phyloP scores from a whole-genome alignment of 2,329 filamentous ascomycete genomes.

The Ophioceras dolichostomum region DNA sequence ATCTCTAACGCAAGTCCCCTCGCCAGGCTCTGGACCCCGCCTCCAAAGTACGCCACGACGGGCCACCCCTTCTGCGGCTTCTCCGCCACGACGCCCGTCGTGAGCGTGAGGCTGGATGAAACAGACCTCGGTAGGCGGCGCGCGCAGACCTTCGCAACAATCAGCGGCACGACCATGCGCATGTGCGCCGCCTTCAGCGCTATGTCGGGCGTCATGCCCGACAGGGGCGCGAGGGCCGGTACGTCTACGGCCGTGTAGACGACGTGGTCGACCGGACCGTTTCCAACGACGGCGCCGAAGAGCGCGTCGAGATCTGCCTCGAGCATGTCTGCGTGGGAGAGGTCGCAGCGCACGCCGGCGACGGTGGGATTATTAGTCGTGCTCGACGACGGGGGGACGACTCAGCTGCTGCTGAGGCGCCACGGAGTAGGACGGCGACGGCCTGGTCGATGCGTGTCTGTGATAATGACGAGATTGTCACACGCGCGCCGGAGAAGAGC shows the following conservation, averaged over 20 bases:
- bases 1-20: conserved; percentile 49
- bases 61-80: conserved; percentile 39
- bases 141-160: conserved; percentile 19
- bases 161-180: conserved; percentile 18
- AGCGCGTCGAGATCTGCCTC: conserved; percentile 18
- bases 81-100: conserved; percentile 37
- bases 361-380: conserved; percentile 6
- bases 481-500: conserved; percentile 39
- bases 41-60: conserved; percentile 31
- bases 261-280: conserved; percentile 14
- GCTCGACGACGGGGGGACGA: background rate
- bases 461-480: conserved; percentile 49
- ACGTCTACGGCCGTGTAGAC: conserved; percentile 17
- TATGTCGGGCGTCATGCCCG: conserved; percentile 13
- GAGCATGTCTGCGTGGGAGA: conserved; percentile 16
- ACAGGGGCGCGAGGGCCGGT: conserved; percentile 9
- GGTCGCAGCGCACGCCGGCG: conserved; percentile 14
- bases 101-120: conserved; percentile 40
- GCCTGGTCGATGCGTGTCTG: conserved; percentile 32
- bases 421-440: too few relatives aligned
- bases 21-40: conserved; percentile 38
- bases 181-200: conserved; percentile 15
- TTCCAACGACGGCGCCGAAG: conserved; percentile 11
- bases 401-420: conserved; percentile 7
- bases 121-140: conserved; percentile 13